These are phyloP conservation scores for Podospora sp. DNA, from an alignment of 495 filamentous ascomycete genomes.

Conservation along the genomic window DNA sequence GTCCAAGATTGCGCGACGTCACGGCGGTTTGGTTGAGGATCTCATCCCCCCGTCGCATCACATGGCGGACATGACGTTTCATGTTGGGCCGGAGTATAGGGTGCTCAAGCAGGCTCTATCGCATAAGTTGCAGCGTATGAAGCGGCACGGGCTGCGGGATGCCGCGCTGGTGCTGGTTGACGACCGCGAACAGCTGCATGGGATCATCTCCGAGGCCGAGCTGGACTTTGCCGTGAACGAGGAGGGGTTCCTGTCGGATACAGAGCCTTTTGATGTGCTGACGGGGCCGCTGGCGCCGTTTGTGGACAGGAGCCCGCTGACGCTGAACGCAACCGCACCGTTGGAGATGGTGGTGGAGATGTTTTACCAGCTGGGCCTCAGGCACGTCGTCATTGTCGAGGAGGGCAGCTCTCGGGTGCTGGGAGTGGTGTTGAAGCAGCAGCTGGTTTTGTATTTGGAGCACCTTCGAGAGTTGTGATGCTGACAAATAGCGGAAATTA, in stretches of 20 bases:
- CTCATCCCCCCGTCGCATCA: conserved; percentile 55
- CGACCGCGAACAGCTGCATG: conserved; percentile 49
- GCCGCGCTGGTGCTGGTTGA: conserved; percentile 60
- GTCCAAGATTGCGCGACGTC: conserved; percentile 33
- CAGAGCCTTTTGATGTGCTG: conserved; percentile 48
- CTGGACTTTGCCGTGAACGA: conserved; percentile 53
- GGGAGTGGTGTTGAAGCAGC: conserved; percentile 47
- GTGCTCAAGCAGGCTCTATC: conserved; percentile 47
- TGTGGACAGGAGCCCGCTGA: conserved; percentile 57
- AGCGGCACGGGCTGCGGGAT: conserved; percentile 55
- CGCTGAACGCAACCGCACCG: conserved; percentile 53
- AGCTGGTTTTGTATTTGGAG: conserved; percentile 42
- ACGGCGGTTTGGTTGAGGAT: conserved; percentile 36
- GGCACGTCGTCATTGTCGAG: conserved; percentile 55
- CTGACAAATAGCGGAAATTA: no score
- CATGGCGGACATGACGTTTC: conserved; percentile 60
- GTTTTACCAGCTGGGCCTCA: conserved; percentile 59
- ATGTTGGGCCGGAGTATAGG: conserved; percentile 46
- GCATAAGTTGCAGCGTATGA: conserved; percentile 51
- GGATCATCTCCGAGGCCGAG: conserved; percentile 59
- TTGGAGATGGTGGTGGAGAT: conserved; percentile 62
- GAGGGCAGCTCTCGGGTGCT: conserved; percentile 45
- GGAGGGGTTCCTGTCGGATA: conserved; percentile 18
- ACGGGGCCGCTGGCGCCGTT: conserved; percentile 47
- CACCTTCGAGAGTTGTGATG: conserved; percentile 16